Evolutionary conservation across 192 early-diverging fungal genomes (phyloP).

Genomic region (Linnemannia exigua): DNA sequence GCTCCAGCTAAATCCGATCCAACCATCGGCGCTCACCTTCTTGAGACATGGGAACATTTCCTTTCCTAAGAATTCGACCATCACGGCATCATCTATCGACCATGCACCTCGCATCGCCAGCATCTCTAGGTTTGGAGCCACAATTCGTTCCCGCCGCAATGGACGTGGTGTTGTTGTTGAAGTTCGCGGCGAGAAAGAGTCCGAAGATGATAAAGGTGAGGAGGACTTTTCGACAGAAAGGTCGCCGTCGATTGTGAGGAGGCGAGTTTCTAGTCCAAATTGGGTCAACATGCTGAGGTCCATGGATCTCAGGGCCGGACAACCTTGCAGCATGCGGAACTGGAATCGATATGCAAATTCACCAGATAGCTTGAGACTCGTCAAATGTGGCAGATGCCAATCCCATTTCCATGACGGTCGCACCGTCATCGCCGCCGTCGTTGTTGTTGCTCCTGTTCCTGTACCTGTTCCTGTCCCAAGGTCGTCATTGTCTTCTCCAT

Average conservation of each 20-base stretch:
- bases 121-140: not conserved
- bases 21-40: not conserved
- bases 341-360: constrained; percentile 3
- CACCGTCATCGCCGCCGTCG: not conserved
- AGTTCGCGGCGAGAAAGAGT: too few relatives aligned
- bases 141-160: not conserved
- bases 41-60: not conserved
- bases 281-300: not conserved
- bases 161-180: not conserved
- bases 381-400: constrained; percentile 2
- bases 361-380: not conserved
- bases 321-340: not conserved
- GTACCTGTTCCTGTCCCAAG: not conserved
- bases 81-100: not conserved
- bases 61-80: not conserved
- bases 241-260: not conserved
- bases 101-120: not conserved
- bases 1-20: not conserved
- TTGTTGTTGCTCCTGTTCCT: too few relatives aligned
- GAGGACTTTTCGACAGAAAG: not conserved
- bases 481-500: not conserved
- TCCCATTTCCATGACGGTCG: constrained; percentile 8
- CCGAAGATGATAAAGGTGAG: not conserved
- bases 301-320: not conserved
- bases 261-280: not conserved